These are phyloP conservation scores for Eucalyptus regnans DNA, from an alignment of 345 rosid species.

Conservation along the genomic window DNA sequence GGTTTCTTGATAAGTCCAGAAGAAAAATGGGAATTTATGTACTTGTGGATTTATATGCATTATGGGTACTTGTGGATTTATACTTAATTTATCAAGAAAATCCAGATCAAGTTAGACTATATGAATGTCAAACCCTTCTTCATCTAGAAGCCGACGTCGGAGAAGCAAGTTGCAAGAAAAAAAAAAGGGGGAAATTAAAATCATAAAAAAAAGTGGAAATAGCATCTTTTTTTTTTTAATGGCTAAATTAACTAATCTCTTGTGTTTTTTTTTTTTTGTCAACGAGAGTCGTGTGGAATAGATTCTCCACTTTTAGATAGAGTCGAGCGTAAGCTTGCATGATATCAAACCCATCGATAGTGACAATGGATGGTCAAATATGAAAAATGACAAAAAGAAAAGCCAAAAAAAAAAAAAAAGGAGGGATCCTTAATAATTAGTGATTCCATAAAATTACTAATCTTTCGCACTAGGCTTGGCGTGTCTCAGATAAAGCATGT, in stretches of 20 bases:
- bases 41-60: not conserved
- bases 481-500: too few species aligned
- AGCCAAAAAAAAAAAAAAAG: too few species aligned
- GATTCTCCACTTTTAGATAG: not conserved
- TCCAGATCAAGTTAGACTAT: not conserved
- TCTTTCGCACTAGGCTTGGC: not conserved
- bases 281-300: not conserved
- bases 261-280: not conserved
- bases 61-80: not conserved
- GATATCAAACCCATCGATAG: not conserved
- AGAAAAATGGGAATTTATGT: not conserved
- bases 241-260: not conserved
- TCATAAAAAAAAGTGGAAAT: not conserved
- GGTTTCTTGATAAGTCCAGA: not conserved
- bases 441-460: not conserved
- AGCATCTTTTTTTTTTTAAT: not conserved
- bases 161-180: not conserved
- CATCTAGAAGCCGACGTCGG: not conserved
- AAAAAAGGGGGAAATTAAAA: too few species aligned
- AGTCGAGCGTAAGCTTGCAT: not conserved
- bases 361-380: not conserved
- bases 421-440: not conserved
- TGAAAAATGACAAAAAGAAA: not conserved
- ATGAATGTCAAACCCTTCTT: not conserved
- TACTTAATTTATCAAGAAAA: not conserved